Percentiles rank a stretch among this genome's conserved stretches.
Evolutionary conservation across 2,329 filamentous ascomycete species (phyloP).

Genomic region (Aspergillus sp.): DNA sequence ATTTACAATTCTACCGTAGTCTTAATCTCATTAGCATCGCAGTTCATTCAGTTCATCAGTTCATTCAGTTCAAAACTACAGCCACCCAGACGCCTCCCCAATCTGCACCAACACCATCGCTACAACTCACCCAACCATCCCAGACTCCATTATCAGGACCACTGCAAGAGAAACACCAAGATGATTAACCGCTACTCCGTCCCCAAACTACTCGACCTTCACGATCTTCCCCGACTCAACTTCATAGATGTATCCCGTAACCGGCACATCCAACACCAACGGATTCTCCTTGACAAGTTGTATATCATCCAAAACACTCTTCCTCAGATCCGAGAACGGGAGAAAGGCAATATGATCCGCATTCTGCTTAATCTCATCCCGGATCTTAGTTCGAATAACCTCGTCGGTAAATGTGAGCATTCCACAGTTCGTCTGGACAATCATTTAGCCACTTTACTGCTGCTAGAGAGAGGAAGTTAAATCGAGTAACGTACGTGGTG

Average conservation of each 20-base stretch:
- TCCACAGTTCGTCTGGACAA: conserved; percentile 60
- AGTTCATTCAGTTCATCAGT: too few relatives aligned
- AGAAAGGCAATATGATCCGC: conserved; percentile 59
- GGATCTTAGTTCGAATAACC: conserved; percentile 62
- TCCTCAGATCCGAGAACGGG: conserved; percentile 63
- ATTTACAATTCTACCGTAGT: neutral
- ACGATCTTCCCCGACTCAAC: conserved; percentile 68
- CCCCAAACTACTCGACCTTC: conserved; percentile 3
- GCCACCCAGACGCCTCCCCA: too few relatives aligned
- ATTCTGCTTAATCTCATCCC: conserved; percentile 50
- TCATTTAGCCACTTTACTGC: neutral
- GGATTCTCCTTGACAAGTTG: conserved; percentile 58
- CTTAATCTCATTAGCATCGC: too few relatives aligned
- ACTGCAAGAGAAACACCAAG: neutral
- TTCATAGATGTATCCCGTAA: conserved; percentile 77
- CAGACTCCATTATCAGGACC: neutral
- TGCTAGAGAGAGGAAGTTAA: neutral
- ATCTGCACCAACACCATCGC: too few relatives aligned
- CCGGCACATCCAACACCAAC: conserved; percentile 60
- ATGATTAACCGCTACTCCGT: neutral
- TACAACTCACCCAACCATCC: neutral
- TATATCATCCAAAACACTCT: conserved; percentile 67
- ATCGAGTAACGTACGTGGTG: conserved; percentile 26
- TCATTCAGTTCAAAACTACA: too few relatives aligned
- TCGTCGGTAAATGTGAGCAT: conserved; percentile 67